phyloP scores from a whole-genome alignment of 1,284 basidiomycete genomes.

The Agroathelia rolfsii region DNA sequence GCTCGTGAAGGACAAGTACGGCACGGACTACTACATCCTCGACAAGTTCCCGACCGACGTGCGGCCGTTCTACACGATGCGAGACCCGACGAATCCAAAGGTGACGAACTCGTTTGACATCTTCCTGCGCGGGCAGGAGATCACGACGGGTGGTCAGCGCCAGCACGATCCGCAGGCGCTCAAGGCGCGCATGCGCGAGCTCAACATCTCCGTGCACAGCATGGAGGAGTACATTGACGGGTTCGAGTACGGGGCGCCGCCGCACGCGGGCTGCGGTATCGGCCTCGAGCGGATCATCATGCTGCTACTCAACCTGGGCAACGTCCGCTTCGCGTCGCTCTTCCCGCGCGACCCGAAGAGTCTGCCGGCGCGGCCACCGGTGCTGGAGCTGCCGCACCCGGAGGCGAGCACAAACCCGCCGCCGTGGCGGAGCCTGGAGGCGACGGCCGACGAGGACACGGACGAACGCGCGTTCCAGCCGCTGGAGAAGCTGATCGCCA shows the following conservation, averaged over 20 bases:
- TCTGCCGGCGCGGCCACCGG: slow-evolving; percentile 17
- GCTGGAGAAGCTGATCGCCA: slow-evolving; percentile 43
- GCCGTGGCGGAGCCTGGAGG: too few species aligned
- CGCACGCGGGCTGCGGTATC: too few species aligned
- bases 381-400: too few species aligned
- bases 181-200: slow-evolving; percentile 45
- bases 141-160: slow-evolving; percentile 62
- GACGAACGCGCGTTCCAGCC: too few species aligned
- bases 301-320: slow-evolving; percentile 52
- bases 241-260: slow-evolving; percentile 55
- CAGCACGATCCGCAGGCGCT: slow-evolving; percentile 52
- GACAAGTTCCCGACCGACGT: slow-evolving; percentile 57
- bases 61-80: slow-evolving; percentile 68
- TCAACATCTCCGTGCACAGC: slow-evolving; percentile 37
- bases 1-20: slow-evolving; percentile 56
- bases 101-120: slow-evolving; percentile 70
- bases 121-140: slow-evolving; percentile 69
- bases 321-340: slow-evolving; percentile 54
- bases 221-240: slow-evolving; percentile 60
- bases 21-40: slow-evolving; percentile 61
- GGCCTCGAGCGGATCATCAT: slow-evolving; percentile 58
- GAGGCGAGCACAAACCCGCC: too few species aligned
- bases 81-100: slow-evolving; percentile 38
- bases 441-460: too few species aligned
- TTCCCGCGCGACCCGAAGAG: slow-evolving; percentile 57